A percentile compares a stretch with the other conserved stretches of the same genome.
Evolutionary conservation across 352 stramenopile genomes (phyloP).

Genomic region (Phytophthora sojae): DNA sequence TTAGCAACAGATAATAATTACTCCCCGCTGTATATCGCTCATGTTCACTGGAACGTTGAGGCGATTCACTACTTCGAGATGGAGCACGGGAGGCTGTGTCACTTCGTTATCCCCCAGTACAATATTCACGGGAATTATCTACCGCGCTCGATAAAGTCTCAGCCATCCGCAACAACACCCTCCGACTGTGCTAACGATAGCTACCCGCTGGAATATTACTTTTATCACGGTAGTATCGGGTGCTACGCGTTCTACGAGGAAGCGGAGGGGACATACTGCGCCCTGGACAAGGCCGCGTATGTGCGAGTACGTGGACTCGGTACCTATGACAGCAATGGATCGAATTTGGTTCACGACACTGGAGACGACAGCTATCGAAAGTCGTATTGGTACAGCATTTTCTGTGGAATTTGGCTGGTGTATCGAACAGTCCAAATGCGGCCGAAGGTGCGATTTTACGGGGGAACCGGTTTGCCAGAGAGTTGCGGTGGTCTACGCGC

Average conservation of each 20-base stretch:
- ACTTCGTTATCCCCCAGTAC: conserved; percentile 10
- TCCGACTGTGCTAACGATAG: conserved; percentile 3
- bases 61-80: conserved; percentile 15
- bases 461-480: conserved; percentile 2
- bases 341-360: background rate
- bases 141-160: background rate
- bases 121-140: conserved; percentile 18
- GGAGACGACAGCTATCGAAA: conserved; percentile 2
- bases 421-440: conserved; percentile 16
- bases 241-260: conserved; percentile 29
- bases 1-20: no score
- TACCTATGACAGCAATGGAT: conserved; percentile 20
- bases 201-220: conserved; percentile 13
- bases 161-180: background rate
- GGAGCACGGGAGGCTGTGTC: background rate
- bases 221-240: conserved; percentile 18
- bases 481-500: conserved; percentile 10
- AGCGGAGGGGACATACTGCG: conserved; percentile 11
- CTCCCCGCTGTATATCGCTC: conserved; percentile 21
- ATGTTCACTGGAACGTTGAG: conserved; percentile 16
- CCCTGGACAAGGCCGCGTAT: conserved; percentile 10
- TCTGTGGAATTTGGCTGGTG: conserved; percentile 8
- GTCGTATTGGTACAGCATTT: conserved; percentile 12
- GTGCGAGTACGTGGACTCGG: conserved; percentile 6
- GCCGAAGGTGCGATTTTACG: conserved; percentile 5